Evolutionary conservation across 2,329 filamentous ascomycete genomes (phyloP).

Genomic region (Rugonectria rugulosa): DNA sequence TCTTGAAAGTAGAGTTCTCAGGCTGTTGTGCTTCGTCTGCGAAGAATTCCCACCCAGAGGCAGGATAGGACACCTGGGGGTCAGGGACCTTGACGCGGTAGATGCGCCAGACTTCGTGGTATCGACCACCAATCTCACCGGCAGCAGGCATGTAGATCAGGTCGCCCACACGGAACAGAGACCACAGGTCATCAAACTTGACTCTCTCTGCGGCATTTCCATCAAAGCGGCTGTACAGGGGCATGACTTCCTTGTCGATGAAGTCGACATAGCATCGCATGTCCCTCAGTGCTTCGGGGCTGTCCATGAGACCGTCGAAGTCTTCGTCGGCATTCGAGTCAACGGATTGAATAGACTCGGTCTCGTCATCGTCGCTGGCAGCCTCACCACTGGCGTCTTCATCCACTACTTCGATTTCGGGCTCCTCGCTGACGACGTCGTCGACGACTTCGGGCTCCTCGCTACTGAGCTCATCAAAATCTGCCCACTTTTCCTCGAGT

Average conservation of each 20-base stretch:
- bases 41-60: conserved; percentile 46
- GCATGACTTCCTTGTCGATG: conserved; percentile 52
- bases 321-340: conserved; percentile 48
- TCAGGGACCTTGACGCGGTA: conserved; percentile 44
- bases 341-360: conserved; percentile 44
- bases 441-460: conserved; percentile 35
- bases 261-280: conserved; percentile 55
- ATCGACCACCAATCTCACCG: conserved; percentile 45
- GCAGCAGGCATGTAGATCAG: conserved; percentile 49
- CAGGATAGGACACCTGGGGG: conserved; percentile 40
- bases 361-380: conserved; percentile 37
- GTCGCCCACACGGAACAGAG: conserved; percentile 50
- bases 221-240: conserved; percentile 41
- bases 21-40: conserved; percentile 42
- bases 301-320: conserved; percentile 47
- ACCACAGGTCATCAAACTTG: conserved; percentile 53
- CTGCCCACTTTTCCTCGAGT: conserved; percentile 52
- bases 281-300: conserved; percentile 48
- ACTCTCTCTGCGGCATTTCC: conserved; percentile 42
- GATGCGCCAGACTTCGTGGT: conserved; percentile 50
- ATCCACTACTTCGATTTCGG: conserved; percentile 41
- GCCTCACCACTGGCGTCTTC: conserved; percentile 23
- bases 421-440: conserved; percentile 28
- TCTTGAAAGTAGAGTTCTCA: conserved; percentile 42
- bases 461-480: conserved; percentile 43